phyloP scores from a whole-genome alignment of 768 basidiomycete genomes.

The Leccinellum luteum region DNA sequence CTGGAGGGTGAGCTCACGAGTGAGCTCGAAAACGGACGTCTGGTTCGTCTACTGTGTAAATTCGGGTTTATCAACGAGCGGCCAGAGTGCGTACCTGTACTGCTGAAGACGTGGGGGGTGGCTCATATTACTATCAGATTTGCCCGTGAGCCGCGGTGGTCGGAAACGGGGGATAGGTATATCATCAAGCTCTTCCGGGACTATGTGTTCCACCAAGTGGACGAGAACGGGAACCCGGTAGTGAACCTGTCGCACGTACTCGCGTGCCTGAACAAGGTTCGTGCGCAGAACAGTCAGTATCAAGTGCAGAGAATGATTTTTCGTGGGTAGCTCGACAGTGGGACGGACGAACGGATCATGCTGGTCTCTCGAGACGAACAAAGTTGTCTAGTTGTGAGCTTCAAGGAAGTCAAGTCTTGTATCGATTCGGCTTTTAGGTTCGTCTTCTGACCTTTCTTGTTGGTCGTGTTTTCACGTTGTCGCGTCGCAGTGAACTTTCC shows the following conservation, averaged over 20 bases:
- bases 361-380: constrained; percentile 94
- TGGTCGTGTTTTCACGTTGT: background rate
- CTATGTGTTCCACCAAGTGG: constrained; percentile 97
- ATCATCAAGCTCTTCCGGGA: constrained; percentile 98
- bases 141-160: constrained; percentile 94
- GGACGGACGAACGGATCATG: constrained; percentile 93
- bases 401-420: constrained; percentile 86
- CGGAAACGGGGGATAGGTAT: constrained; percentile 97
- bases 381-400: constrained; percentile 90
- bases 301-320: background rate
- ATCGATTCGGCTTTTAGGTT: constrained; percentile 83
- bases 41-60: constrained; percentile 87
- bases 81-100: constrained; percentile 73
- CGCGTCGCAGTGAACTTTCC: constrained; percentile 45
- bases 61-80: constrained; percentile 98
- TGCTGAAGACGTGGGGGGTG: background rate
- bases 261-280: constrained; percentile 88
- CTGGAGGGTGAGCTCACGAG: constrained; percentile 81
- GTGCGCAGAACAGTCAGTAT: constrained; percentile 12
- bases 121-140: constrained; percentile 55
- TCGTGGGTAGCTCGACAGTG: constrained; percentile 76
- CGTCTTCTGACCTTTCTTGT: constrained; percentile 31
- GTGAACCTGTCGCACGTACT: constrained; percentile 90
- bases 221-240: constrained; percentile 85
- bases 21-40: constrained; percentile 91